phyloP scores from a whole-genome alignment of 1,139 yeast genomes.

The Kurtzmaniella quercitrusa region DNA sequence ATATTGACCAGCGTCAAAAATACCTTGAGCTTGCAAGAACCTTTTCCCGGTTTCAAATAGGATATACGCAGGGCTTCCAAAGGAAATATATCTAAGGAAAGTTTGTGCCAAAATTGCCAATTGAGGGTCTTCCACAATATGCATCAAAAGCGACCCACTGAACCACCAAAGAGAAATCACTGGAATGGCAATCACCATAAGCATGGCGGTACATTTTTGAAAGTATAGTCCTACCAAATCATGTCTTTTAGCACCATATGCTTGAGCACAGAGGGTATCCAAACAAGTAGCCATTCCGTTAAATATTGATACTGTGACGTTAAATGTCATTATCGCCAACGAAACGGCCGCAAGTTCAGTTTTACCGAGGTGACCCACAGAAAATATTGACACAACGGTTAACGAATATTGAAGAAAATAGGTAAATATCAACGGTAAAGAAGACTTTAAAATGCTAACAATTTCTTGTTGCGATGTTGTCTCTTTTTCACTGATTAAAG shows the following conservation, averaged over 20 bases:
- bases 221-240: constrained; percentile 32
- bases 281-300: constrained; percentile 42
- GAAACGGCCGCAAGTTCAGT: constrained; percentile 34
- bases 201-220: constrained; percentile 26
- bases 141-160: constrained; percentile 21
- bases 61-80: constrained; percentile 35
- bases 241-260: constrained; percentile 31
- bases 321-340: constrained; percentile 31
- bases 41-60: constrained; percentile 41
- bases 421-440: constrained; percentile 32
- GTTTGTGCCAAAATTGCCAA: constrained; percentile 27
- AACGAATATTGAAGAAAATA: constrained; percentile 31
- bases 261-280: constrained; percentile 39
- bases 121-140: constrained; percentile 27
- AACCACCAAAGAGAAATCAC: constrained; percentile 38
- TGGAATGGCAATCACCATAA: constrained; percentile 18
- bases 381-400: constrained; percentile 30
- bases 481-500: neutral
- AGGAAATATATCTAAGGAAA: constrained; percentile 26
- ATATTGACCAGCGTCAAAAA: constrained; percentile 38
- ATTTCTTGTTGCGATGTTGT: neutral
- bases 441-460: constrained; percentile 13
- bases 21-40: constrained; percentile 36
- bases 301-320: constrained; percentile 34
- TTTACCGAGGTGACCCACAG: constrained; percentile 30